These are phyloP conservation scores for Neurospora sp. DNA, from an alignment of 495 filamentous ascomycete genomes.

Conservation along the genomic window DNA sequence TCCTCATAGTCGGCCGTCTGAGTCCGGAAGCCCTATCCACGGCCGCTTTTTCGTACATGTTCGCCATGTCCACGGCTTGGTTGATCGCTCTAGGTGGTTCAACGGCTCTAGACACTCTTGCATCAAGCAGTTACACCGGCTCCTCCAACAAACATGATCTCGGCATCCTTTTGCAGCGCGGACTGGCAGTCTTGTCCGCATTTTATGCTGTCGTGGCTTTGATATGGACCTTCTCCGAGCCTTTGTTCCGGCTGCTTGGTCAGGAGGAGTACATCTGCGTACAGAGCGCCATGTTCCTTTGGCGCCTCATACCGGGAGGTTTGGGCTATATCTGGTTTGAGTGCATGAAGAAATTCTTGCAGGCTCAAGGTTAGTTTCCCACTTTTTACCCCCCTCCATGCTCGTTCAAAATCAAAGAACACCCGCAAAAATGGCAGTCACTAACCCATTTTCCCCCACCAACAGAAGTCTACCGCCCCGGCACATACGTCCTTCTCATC, in stretches of 20 bases:
- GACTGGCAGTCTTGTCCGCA: slow-evolving; percentile 59
- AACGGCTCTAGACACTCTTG: slow-evolving; percentile 81
- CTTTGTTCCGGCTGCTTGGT: slow-evolving; percentile 64
- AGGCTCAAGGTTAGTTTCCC: slow-evolving; percentile 61
- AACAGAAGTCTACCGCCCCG: slow-evolving; percentile 72
- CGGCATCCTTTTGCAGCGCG: slow-evolving; percentile 71
- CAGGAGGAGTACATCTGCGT: slow-evolving; percentile 70
- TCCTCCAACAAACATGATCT: slow-evolving; percentile 74
- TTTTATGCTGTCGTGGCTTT: slow-evolving; percentile 71
- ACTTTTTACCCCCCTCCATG: background rate
- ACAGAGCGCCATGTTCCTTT: slow-evolving; percentile 66
- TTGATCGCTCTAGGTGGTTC: slow-evolving; percentile 86
- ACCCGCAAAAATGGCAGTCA: background rate
- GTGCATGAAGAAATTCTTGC: slow-evolving; percentile 82
- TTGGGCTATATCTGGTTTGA: slow-evolving; percentile 91
- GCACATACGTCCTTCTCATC: slow-evolving; percentile 77
- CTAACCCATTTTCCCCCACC: background rate
- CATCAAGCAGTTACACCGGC: slow-evolving; percentile 78
- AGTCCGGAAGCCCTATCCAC: slow-evolving; percentile 75
- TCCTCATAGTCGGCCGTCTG: slow-evolving; percentile 68
- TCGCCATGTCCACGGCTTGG: slow-evolving; percentile 86
- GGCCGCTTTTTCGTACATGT: slow-evolving; percentile 85
- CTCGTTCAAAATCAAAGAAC: background rate
- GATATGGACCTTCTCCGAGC: slow-evolving; percentile 70
- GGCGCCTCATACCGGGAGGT: slow-evolving; percentile 71